Evolutionary conservation across 257 asterid species (phyloP).

Genomic region (Solanum bulbocastanum): DNA sequence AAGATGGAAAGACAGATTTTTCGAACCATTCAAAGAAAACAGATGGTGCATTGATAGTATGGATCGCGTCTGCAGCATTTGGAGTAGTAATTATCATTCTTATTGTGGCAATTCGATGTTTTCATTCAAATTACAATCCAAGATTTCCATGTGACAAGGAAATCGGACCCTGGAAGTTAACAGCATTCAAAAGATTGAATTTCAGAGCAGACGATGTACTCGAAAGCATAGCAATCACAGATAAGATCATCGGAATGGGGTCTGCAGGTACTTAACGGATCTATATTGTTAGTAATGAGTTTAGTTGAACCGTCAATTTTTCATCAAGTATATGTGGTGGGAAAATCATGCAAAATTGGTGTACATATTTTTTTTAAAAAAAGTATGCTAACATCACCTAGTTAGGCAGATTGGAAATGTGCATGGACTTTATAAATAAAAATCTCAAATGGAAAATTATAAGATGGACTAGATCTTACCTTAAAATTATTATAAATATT

Average conservation of each 20-base stretch:
- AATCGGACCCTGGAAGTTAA: slow-evolving; percentile 71
- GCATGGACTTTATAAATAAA: not conserved
- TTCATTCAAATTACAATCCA: slow-evolving; percentile 33
- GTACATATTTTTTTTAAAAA: not conserved
- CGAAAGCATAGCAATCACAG: slow-evolving; percentile 43
- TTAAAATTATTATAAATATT: not conserved
- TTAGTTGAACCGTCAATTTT: not conserved
- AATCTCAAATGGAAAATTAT: not conserved
- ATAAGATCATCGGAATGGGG: slow-evolving; percentile 77
- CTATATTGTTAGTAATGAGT: not conserved
- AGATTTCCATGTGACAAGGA: slow-evolving; percentile 26
- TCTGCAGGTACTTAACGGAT: slow-evolving; percentile 32
- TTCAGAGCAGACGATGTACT: slow-evolving; percentile 72
- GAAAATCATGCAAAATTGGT: not conserved
- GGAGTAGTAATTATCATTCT: slow-evolving; percentile 52
- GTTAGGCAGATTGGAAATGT: not conserved
- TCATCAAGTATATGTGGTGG: not conserved
- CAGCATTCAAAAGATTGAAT: slow-evolving; percentile 74
- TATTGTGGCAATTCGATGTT: slow-evolving; percentile 42
- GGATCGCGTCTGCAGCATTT: slow-evolving; percentile 73
- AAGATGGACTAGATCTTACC: not conserved
- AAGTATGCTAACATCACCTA: not conserved
- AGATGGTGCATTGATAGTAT: slow-evolving; percentile 49
- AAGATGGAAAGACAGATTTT: slow-evolving; percentile 19
- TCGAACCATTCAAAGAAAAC: slow-evolving; percentile 35